Evolutionary conservation across 495 filamentous ascomycete genomes (phyloP).

Genomic region (Penicillium waksmanii): DNA sequence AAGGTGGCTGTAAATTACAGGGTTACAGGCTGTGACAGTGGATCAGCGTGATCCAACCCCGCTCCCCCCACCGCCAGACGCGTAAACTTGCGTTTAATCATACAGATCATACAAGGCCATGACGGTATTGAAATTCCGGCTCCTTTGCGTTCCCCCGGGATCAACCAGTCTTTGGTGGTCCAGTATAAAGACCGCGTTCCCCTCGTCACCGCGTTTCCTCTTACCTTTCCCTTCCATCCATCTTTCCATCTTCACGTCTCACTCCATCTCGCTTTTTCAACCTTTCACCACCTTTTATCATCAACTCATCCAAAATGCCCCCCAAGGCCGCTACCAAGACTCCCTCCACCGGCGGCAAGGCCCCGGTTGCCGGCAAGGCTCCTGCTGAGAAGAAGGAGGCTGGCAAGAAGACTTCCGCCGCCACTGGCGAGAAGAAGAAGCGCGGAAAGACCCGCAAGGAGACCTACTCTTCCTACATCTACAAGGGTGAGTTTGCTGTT

Average conservation of each 20-base stretch:
- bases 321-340: conserved; percentile 96
- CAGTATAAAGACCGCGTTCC: conserved; percentile 58
- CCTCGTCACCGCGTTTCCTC: conserved; percentile 50
- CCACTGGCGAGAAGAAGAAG: conserved; percentile 99
- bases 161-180: conserved; percentile 47
- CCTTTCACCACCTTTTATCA: conserved; percentile 25
- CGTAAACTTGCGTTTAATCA: conserved; percentile 43
- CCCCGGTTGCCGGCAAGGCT: conserved; percentile 81
- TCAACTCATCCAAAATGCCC: conserved; percentile 71
- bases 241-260: conserved; percentile 38
- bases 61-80: conserved; percentile 25
- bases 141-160: conserved; percentile 46
- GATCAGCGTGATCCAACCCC: conserved; percentile 25
- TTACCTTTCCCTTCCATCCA: conserved; percentile 42
- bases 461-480: conserved; percentile 99
- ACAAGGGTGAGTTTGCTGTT: conserved; percentile 78
- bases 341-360: conserved; percentile 96
- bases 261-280: conserved; percentile 28
- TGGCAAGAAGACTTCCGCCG: conserved; percentile 94
- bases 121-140: conserved; percentile 57
- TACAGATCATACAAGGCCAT: conserved; percentile 51
- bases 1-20: conserved; percentile 34
- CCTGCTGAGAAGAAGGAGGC: conserved; percentile 99
- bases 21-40: conserved; percentile 8
- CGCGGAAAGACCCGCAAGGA: conserved; percentile 99